phyloP scores from a whole-genome alignment of 352 stramenopile genomes.

The Phytopythium ostracodes region DNA sequence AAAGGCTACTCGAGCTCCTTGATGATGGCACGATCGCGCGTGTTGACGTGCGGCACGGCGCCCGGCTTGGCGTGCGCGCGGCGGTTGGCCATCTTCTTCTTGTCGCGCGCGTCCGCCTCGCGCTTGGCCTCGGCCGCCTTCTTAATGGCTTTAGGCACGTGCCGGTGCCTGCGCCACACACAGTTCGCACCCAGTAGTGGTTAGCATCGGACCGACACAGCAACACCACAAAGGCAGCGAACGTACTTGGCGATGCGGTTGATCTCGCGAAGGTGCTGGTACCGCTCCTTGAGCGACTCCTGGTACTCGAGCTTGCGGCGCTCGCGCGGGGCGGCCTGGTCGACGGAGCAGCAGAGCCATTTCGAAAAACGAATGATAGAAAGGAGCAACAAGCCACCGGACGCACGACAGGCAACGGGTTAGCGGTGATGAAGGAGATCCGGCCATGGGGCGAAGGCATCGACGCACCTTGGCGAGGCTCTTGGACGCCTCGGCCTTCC shows the following conservation, averaged over 20 bases:
- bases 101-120: constrained; percentile 72
- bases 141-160: constrained; percentile 98
- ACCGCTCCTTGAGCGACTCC: constrained; percentile 96
- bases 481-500: constrained; percentile 96
- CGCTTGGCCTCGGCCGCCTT: constrained; percentile 92
- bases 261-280: constrained; percentile 93
- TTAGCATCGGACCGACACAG: too few species aligned
- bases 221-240: not conserved
- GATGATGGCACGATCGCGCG: constrained; percentile 72
- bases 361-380: constrained; percentile 12
- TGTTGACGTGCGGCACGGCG: constrained; percentile 68
- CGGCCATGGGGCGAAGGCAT: not conserved
- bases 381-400: not conserved
- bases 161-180: constrained; percentile 69
- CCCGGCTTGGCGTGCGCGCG: constrained; percentile 75
- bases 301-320: constrained; percentile 95
- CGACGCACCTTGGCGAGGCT: constrained; percentile 90
- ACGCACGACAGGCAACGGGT: constrained; percentile 8
- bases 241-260: constrained; percentile 88
- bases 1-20: constrained; percentile 83
- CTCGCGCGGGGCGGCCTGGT: constrained; percentile 66
- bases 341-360: not conserved
- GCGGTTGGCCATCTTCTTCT: constrained; percentile 85
- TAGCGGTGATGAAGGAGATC: too few species aligned
- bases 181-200: too few species aligned